Base-by-base conservation (phyloP, 352 stramenopile species). In the Elongisporangium prolatum region DNA sequence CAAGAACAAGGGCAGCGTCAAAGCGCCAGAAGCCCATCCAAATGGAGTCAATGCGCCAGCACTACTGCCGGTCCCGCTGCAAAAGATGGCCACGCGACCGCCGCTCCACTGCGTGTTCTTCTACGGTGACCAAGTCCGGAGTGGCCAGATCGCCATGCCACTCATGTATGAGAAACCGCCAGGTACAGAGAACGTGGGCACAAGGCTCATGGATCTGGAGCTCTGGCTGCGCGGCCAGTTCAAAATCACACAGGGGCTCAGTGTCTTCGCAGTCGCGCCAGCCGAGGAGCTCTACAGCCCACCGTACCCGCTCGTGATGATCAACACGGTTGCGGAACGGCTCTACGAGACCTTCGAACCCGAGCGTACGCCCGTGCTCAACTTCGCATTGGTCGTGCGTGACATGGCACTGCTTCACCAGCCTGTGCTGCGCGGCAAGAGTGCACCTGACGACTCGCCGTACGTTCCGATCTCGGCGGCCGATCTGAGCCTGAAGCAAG, bases 201-300 rank as follows among this genome's bases (percentile, higher is more conserved):
- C 82, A 38, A 63, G 66, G 48, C 72, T 90, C 55, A 67, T 87
- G 65, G 81, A 95, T 54, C 67, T 95, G 24, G 85, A 95, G 65
- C 65, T 87, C 60, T 86, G 75, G 61, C 74, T 95, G 28, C 69
- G 80, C 44, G 64, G 83, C 4, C 69, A 85, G 49, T 85, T 95
- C 60, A 50, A 66, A 48, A 68, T 95, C 6, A 68, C 79, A 0
- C 4, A 22, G 5, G 77, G 75, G 50, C 79, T 73, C 47, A 93
- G 77, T 61, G 74, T 93, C 0, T 95, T 95, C 50, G 83, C 79
- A 0, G 73, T 95, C 14, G 66, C 84, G 38, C 85, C 81, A 1
- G 85, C 82, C 10, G 69, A 91, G 8, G 85, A 95, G 59, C 68
- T 89, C 48, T 95, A 93, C 58, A 88, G 75, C 20, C 85, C 85